These are phyloP conservation scores for Patellifolia procumbens DNA, from an alignment of 179 eudicot genomes.

Conservation along the genomic window DNA sequence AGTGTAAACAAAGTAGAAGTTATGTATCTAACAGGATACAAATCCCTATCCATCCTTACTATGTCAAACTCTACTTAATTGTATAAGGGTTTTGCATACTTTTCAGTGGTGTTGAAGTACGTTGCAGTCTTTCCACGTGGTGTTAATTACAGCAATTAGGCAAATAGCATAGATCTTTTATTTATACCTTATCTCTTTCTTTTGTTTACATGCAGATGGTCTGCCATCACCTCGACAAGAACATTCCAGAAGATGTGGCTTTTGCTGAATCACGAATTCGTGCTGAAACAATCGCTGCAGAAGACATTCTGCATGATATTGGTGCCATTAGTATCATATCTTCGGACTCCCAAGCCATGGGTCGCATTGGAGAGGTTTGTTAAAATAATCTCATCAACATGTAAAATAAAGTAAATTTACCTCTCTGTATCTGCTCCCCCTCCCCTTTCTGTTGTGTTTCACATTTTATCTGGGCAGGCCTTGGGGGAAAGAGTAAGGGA, in stretches of 20 bases:
- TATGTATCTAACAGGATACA: too few relatives aligned
- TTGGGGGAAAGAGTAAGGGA: background rate
- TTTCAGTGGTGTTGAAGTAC: too few relatives aligned
- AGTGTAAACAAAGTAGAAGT: background rate
- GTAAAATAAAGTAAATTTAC: background rate
- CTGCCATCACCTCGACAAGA: conserved; percentile 95
- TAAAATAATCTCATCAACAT: conserved; percentile 8
- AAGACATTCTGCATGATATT: conserved; percentile 91
- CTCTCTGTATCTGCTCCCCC: background rate
- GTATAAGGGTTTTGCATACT: too few relatives aligned
- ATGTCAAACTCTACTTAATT: too few relatives aligned
- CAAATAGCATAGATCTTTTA: too few relatives aligned
- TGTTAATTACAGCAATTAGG: too few relatives aligned
- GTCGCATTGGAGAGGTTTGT: conserved; percentile 93
- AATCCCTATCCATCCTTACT: too few relatives aligned
- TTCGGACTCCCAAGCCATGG: conserved; percentile 99
- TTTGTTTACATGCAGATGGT: conserved; percentile 68
- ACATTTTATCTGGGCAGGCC: background rate
- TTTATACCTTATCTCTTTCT: background rate
- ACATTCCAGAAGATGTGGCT: conserved; percentile 83
- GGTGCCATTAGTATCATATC: conserved; percentile 96
- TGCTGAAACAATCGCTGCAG: conserved; percentile 98
- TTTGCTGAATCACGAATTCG: conserved; percentile 97
- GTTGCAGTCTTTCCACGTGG: too few relatives aligned
- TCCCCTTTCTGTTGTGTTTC: background rate